phyloP scores from a whole-genome alignment of 1,139 yeast species.

The Petasospora rhodanensis region DNA sequence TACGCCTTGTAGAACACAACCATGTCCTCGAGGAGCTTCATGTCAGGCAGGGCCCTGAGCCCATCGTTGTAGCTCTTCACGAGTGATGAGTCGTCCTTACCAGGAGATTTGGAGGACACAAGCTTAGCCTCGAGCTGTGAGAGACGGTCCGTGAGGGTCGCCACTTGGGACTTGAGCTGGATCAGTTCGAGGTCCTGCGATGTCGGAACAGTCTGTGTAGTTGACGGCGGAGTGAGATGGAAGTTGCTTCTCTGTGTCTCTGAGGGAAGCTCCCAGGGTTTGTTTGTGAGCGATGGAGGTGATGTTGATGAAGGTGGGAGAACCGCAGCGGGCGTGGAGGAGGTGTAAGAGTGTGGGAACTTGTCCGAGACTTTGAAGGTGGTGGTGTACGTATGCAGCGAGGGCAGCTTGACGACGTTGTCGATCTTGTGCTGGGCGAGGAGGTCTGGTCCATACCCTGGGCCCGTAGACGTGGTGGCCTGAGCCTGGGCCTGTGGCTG shows the following conservation, averaged over 20 bases:
- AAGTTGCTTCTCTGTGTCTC: too few species aligned
- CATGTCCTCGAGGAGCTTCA: conserved; percentile 1
- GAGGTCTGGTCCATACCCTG: not conserved
- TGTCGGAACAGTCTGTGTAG: too few species aligned
- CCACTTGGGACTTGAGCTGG: conserved; percentile 12
- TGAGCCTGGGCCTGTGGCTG: conserved; percentile 1
- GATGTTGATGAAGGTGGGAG: not conserved
- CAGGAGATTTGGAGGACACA: conserved; percentile 3
- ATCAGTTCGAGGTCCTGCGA: conserved; percentile 9
- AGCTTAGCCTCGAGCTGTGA: conserved; percentile 13
- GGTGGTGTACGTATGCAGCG: conserved; percentile 17
- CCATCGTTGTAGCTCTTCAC: conserved; percentile 9
- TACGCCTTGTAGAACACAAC: conserved; percentile 10
- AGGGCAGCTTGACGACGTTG: conserved; percentile 13
- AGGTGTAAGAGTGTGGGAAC: conserved; percentile 12
- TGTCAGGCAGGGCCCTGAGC: conserved; percentile 6
- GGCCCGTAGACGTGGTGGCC: not conserved
- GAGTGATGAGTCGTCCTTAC: too few species aligned
- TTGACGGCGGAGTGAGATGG: too few species aligned
- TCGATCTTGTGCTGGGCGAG: not conserved
- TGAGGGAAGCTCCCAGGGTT: conserved; percentile 6
- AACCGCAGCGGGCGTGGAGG: not conserved
- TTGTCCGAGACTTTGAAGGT: conserved; percentile 13
- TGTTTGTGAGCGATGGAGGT: not conserved
- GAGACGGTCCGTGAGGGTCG: conserved; percentile 13